Percentiles rank a stretch among this genome's conserved stretches.
Conservation (phyloP, 2,329 filamentous ascomycete species). For the Alternaria angustiovoidea region DNA sequence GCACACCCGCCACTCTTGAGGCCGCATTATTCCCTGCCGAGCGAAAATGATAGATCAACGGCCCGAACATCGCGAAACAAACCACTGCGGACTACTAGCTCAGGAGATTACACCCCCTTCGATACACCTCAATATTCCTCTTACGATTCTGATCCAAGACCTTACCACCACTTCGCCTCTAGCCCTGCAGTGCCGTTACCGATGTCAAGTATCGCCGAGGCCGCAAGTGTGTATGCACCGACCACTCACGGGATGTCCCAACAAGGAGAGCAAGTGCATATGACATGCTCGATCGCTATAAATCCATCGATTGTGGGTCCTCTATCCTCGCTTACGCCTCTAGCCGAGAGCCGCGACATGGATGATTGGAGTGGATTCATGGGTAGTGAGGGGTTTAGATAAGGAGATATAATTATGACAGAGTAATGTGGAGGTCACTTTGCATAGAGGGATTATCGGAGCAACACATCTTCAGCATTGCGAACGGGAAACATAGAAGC, state of each 20-base stretch:
- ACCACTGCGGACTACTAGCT: not conserved
- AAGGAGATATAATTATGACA: too few relatives aligned
- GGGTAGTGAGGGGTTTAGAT: not conserved
- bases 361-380: conserved; percentile 1
- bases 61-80: not conserved
- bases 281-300: not conserved
- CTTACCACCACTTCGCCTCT: not conserved
- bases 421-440: not conserved
- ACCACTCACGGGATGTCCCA: not conserved
- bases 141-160: too few relatives aligned
- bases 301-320: not conserved
- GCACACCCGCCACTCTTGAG: conserved; percentile 14
- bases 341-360: not conserved
- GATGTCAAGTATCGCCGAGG: not conserved
- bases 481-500: not conserved
- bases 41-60: not conserved
- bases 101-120: not conserved
- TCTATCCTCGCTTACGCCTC: not conserved
- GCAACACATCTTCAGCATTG: not conserved
- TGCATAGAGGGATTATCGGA: not conserved
- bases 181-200: not conserved
- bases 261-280: not conserved
- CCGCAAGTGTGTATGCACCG: not conserved
- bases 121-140: not conserved
- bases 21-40: conserved; percentile 22